Base-by-base conservation (phyloP, 768 basidiomycete species). In the Gautieria morchelliformis region DNA sequence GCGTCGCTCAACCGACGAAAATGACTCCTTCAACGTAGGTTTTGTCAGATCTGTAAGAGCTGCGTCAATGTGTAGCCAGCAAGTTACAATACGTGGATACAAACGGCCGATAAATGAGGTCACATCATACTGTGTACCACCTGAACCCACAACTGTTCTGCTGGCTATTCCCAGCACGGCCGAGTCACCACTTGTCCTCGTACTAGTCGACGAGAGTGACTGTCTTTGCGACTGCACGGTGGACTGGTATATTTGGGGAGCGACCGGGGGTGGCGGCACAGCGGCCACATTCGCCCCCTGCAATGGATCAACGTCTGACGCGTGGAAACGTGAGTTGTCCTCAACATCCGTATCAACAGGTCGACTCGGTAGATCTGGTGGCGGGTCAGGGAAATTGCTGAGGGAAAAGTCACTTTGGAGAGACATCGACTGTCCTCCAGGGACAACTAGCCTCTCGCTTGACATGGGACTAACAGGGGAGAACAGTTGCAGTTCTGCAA, bases 311-410 rank as follows among this genome's bases (percentile, higher is more conserved):
- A 33, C 20, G 17, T 49, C 63, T 59, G 22, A 62, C 45, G 70
- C 69, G 19, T 46, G 60, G 15, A 63, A 15, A 27, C 24, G 32
- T 30, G 27, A 58, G 41, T 58, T 62, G 12, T 63, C 27, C 53
- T 49, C 47, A 60, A 63, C 42, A 58, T 56, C 41, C 62, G 60
- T 30, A 17, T 54, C 24, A 60, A 56, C 66, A 58, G 55, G 32
- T 27, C 51, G 42, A 53, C 58, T 58, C 17, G 61, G 44, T 42
- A 59, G 37, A 27, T 56, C 61, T 11, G 52, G 58, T 17, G 87
- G 85, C 35, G 85, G 87, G 37, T 75, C 69, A 4, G 86, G 87
- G 69, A 89, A 89, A 45, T 75, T 73, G 61, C 85, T 87, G 52
- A 89, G 69, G 3, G 87, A 87, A 59, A 88, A 80, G n/a, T 85